These are phyloP conservation scores for Cyanodermella asteris DNA, from an alignment of 2,329 filamentous ascomycete genomes.

Conservation along the genomic window DNA sequence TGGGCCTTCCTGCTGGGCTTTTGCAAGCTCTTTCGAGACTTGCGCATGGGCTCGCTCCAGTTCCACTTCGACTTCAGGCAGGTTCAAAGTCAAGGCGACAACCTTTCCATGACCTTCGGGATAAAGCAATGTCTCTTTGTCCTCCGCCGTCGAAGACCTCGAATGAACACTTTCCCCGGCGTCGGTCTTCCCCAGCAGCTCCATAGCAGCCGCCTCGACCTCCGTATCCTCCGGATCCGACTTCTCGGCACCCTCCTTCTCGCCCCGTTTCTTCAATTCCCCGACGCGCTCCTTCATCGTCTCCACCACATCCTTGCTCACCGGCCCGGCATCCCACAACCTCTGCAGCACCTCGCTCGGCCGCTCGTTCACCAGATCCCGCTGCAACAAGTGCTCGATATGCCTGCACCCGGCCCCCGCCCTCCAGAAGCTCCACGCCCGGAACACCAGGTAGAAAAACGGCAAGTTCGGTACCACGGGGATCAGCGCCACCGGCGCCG, in stretches of 20 bases:
- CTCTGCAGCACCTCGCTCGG: slow-evolving; percentile 56
- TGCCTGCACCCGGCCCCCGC: slow-evolving; percentile 70
- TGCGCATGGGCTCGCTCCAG: slow-evolving; percentile 8
- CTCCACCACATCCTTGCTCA: slow-evolving; percentile 14
- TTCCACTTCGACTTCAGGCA: slow-evolving; percentile 30
- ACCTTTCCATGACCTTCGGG: slow-evolving; percentile 31
- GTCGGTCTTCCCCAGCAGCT: no score
- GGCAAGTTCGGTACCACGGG: slow-evolving; percentile 87
- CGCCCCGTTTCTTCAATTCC: slow-evolving; percentile 13
- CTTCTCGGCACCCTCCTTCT: slow-evolving; percentile 5
- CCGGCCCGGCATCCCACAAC: no score
- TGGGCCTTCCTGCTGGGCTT: slow-evolving; percentile 6
- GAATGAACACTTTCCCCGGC: no score
- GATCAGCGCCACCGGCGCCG: slow-evolving; percentile 59
- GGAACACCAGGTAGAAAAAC: slow-evolving; percentile 87
- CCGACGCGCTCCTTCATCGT: slow-evolving; percentile 12
- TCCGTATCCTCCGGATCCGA: slow-evolving; percentile 23
- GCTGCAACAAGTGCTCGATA: slow-evolving; percentile 56
- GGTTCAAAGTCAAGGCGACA: slow-evolving; percentile 38
- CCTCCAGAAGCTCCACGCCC: slow-evolving; percentile 76
- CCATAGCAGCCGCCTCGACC: slow-evolving; percentile 14
- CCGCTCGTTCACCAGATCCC: slow-evolving; percentile 51
- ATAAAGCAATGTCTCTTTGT: slow-evolving; percentile 18
- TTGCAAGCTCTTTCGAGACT: slow-evolving; percentile 5
- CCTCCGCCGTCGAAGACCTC: slow-evolving; percentile 11